Base-by-base conservation (phyloP, 805 yeast species). In the Blastobotrys terrestris region DNA sequence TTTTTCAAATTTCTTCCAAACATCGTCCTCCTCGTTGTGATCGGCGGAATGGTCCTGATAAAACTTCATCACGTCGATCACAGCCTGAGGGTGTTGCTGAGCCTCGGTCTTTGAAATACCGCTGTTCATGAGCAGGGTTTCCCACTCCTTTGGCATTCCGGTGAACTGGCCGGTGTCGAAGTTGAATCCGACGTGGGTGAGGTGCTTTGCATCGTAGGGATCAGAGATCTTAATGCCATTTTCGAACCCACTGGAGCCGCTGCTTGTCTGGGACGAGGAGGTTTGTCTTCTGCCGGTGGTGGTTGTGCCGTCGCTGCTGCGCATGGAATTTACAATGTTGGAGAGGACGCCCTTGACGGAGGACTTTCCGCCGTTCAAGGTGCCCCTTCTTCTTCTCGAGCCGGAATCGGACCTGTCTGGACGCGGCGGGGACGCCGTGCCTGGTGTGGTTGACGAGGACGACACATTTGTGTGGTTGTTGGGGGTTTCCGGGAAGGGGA, bases 121-220 rank as follows among this genome's bases (percentile, higher is more conserved):
- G 63, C 88, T 85, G 6, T 94, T 92, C 8, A 85, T 78, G 53
- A 94, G 74, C 18, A 91, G 74, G 55, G 79, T 78, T 58, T 89
- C 92, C 98, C 99, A 94, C 63, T 88, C 96, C 22, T 81, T 84
- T 1, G 99, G 99, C 46, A 94, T 74, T 1, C 97, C 98, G 1
- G 91, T 87, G 64, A 85, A 92, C 52, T 87, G 84, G 13, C 97
- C 97, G 15, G 92, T 83, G 58, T 80, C 81, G 11, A 80, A 73
- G 66, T 92, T 95, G 54, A 86, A 84, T 31, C 96, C 97, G 7
- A 94, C 98, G 66, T 94, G 98, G n/a, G 94, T 89, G 39, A 89
- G 85, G 64, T 91, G 96, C 63, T 87, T 84, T 15, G 94, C 85
- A 63, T 88, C 89, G 67, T 85, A 89, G 0, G 99, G 99, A 0